Evolutionary conservation across 345 rosid genomes (phyloP), one percentile per base, ranked within the genome.

Genomic region (Clarkia xantiana): DNA sequence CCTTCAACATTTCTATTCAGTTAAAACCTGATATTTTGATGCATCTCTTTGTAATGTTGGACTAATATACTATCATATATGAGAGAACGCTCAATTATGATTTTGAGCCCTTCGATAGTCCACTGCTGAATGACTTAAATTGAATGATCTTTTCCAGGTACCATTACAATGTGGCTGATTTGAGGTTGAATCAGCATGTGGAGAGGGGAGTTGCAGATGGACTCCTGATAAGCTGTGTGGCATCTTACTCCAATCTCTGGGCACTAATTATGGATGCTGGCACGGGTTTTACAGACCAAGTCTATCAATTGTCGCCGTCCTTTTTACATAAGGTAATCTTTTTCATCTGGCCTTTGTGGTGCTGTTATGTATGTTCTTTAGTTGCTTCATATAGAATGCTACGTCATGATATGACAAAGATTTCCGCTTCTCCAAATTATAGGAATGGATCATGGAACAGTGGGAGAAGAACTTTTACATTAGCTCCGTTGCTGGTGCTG

Each of bases 381-480:
- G 22, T 52, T 42, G 39, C 47, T 14, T 22, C 1, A 1, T 29
- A 29, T 29, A 29, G 36, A 29, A 29, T 29, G 36, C 8, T 3
- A 29, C 36, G 36, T 29, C 36, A 29, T 29, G 36, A 2, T 22
- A 22, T 29, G 36, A 29, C 36, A 7, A 29, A 5, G 36, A 5
- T 29, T 29, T 29, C 8, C 9, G 36, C 36, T 29, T 29, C 8
- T 11, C 22, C 68, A 20, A 40, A 61, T 45, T 49, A 12, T 72
- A 91, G 96, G 98, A 91, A 50, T 91, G 98, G 98, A 91, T 91
- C 56, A 91, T 91, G 98, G 98, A 84, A 58, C 90, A 86, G 47
- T 91, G 98, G 98, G 98, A 86, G 68, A 86, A 86, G 67, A 86
- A 78, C 60, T 91, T 73, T 65, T 91, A 91, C 70, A 91, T 91